Evolutionary conservation across 2,329 filamentous ascomycete species (phyloP).

Genomic region (Grosmannia serpens): DNA sequence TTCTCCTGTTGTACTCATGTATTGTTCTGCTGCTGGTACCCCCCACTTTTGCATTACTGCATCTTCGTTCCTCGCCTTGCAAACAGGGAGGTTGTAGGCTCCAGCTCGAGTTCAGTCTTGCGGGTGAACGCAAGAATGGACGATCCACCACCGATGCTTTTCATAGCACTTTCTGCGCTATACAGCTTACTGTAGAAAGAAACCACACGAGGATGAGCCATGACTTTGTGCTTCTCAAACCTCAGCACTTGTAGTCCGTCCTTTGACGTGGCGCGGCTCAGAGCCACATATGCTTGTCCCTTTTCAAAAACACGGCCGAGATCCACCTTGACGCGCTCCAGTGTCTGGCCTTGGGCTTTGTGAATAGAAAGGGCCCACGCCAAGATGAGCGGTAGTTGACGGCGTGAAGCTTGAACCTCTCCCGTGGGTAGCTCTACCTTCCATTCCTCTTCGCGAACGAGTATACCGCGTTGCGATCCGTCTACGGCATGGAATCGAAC

Average conservation of each 20-base stretch:
- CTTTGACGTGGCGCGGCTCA: slow-evolving; percentile 85
- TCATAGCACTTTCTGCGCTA: slow-evolving; percentile 44
- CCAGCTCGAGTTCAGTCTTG: neutral
- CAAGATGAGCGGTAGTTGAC: slow-evolving; percentile 76
- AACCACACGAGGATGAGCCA: slow-evolving; percentile 81
- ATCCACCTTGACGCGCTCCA: slow-evolving; percentile 90
- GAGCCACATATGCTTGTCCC: slow-evolving; percentile 91
- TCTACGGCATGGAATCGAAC: slow-evolving; percentile 76
- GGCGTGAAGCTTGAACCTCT: slow-evolving; percentile 79
- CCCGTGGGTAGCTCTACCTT: slow-evolving; percentile 95
- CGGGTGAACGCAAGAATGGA: slow-evolving; percentile 30
- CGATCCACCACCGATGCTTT: slow-evolving; percentile 17
- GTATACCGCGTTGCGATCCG: slow-evolving; percentile 61
- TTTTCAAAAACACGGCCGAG: slow-evolving; percentile 90
- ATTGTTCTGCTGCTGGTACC: neutral
- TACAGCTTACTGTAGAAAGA: slow-evolving; percentile 77
- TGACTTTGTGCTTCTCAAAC: slow-evolving; percentile 84
- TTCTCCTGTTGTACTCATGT: neutral
- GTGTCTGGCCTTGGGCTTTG: slow-evolving; percentile 91
- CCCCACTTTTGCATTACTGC: neutral
- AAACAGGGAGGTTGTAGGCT: neutral
- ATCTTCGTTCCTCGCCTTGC: neutral
- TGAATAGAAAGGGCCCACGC: slow-evolving; percentile 97
- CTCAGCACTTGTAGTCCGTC: slow-evolving; percentile 75
- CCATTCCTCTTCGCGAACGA: slow-evolving; percentile 84